A percentile compares a stretch with the other conserved stretches of the same genome.
Conservation (phyloP, 2,329 filamentous ascomycete genomes). For the Diaporthe sp. region DNA sequence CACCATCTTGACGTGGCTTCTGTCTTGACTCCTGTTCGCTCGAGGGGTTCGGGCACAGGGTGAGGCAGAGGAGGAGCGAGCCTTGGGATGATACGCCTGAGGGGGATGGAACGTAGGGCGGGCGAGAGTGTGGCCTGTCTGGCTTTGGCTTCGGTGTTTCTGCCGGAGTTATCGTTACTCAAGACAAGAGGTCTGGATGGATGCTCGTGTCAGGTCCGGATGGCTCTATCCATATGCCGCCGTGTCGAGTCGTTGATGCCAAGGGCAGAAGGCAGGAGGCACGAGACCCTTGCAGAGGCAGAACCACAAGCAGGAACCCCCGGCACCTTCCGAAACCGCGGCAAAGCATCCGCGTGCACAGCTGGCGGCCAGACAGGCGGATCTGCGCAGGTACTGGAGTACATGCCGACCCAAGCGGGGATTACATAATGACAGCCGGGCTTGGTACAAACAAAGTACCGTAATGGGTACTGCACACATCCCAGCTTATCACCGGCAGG, state of each 20-base stretch:
- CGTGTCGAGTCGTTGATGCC: conserved; percentile 27
- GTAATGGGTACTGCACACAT: background rate
- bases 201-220: conserved; percentile 23
- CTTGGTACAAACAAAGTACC: background rate
- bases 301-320: conserved; percentile 6
- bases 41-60: background rate
- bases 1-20: conserved; percentile 47
- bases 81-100: conserved; percentile 16
- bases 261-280: conserved; percentile 9
- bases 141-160: conserved; percentile 21
- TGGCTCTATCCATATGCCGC: conserved; percentile 22
- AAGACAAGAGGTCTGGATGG: conserved; percentile 6
- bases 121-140: background rate
- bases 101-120: background rate
- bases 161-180: conserved; percentile 35
- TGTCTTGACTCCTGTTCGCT: conserved; percentile 26
- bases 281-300: conserved; percentile 27
- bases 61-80: conserved; percentile 21
- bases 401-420: background rate
- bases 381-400: background rate
- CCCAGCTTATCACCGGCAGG: conserved; percentile 24
- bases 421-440: conserved; percentile 15
- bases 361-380: conserved; percentile 1
- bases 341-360: conserved; percentile 23
- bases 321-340: conserved; percentile 32